Conservation (phyloP, 2,329 filamentous ascomycete species). For the Diaporthe capsici region DNA sequence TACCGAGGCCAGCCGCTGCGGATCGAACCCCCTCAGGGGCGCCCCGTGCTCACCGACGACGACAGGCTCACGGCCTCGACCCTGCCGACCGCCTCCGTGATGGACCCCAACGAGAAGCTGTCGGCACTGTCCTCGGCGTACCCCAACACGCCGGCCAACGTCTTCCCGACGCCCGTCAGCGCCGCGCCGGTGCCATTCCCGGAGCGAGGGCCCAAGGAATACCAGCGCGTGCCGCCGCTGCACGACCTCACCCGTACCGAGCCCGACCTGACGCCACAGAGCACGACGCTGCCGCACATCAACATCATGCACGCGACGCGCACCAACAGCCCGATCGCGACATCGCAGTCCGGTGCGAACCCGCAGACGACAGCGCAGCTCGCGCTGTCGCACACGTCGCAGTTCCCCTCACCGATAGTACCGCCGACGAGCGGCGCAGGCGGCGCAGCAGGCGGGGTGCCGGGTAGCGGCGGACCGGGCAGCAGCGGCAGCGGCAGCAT, state of each 20-base stretch:
- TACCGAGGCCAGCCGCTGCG: constrained; percentile 74
- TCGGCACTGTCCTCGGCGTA: constrained; percentile 67
- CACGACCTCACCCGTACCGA: constrained; percentile 72
- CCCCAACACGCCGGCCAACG: constrained; percentile 63
- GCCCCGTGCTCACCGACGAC: constrained; percentile 68
- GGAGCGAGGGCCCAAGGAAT: constrained; percentile 68
- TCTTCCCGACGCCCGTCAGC: constrained; percentile 75
- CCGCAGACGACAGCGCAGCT: constrained; percentile 70
- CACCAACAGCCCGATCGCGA: constrained; percentile 62
- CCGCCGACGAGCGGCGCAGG: constrained; percentile 52
- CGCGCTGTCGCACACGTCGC: constrained; percentile 66
- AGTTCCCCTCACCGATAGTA: constrained; percentile 55
- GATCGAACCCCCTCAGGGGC: constrained; percentile 74
- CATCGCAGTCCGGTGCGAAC: constrained; percentile 58
- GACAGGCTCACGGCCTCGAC: constrained; percentile 72
- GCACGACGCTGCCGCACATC: constrained; percentile 68
- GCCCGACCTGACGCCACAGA: constrained; percentile 67
- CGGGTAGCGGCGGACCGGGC: background rate
- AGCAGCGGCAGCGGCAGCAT: background rate
- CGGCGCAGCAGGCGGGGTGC: constrained; percentile 45
- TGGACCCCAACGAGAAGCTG: constrained; percentile 71
- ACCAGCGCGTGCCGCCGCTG: constrained; percentile 72
- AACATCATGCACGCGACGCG: constrained; percentile 67
- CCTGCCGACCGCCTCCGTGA: constrained; percentile 69
- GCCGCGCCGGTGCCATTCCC: constrained; percentile 62